Base-by-base conservation (phyloP, 1,284 basidiomycete species). In the Peniophora sp. region DNA sequence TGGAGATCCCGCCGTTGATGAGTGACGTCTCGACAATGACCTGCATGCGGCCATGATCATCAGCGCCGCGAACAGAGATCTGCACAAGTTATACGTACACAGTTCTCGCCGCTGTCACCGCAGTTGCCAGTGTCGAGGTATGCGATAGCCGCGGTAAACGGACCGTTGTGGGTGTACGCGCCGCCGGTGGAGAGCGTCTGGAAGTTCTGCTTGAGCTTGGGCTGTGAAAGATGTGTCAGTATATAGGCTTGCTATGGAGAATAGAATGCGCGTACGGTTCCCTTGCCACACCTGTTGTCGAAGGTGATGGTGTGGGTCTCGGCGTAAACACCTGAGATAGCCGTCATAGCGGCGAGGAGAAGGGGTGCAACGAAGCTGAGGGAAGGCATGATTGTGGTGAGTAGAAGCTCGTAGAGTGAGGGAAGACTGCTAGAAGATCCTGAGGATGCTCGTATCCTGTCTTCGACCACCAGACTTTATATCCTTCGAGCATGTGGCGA, bases 11-110 rank as follows among this genome's bases (percentile, higher is more conserved):
- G 20, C 43, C 43, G 54, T 62, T 61, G 12, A 39, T 44, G 46
- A 62, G 54, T 1, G 58, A 61, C 41, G 57, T 52, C 51, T 62
- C 61, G 22, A 60, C 39, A 12, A 59, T 48, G 2, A 57, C 53
- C 46, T 59, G 60, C 36, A 54, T 27, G 44, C 60, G n/a, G n/a
- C n/a, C n/a, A n/a, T n/a, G 58, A 41, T 57, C 60, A 45, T 61
- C 59, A 48, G 52, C 55, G 10, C 50, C 47, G 39, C 61, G 60
- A 18, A 14, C 17, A 9, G 27, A 6, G 27, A 32, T 32, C 5
- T 5, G 27, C 6, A 12, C 27, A 32, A 6, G 27, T 32, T 32
- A n/a, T 32, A 32, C 27, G 5, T 12, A 32, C 37, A 15, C 60
- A 62, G 45, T 55, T 32, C 48, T 62, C 60, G 45, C 60, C 60